Evolutionary conservation across 2,329 filamentous ascomycete species (phyloP).

Genomic region (Sarocladium brachiariae): DNA sequence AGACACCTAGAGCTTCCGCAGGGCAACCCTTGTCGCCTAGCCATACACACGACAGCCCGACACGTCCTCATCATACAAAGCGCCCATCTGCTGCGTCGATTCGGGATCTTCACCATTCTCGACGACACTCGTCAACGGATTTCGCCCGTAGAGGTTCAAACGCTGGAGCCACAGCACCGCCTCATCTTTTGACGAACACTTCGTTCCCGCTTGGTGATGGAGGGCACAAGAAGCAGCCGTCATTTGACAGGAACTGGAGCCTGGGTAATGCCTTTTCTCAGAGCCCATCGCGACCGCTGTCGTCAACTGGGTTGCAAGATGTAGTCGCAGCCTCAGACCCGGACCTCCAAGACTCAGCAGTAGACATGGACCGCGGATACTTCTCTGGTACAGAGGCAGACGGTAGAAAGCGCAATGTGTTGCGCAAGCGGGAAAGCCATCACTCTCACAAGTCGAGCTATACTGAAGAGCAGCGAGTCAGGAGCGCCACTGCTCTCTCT

Average conservation of each 20-base stretch:
- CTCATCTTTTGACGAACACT: slow-evolving; percentile 36
- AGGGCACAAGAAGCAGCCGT: slow-evolving; percentile 57
- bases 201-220: slow-evolving; percentile 33
- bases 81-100: slow-evolving; percentile 76
- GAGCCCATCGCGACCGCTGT: slow-evolving; percentile 39
- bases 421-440: slow-evolving; percentile 69
- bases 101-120: slow-evolving; percentile 73
- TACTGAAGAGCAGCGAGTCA: slow-evolving; percentile 63
- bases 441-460: slow-evolving; percentile 72
- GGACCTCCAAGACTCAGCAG: slow-evolving; percentile 38
- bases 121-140: slow-evolving; percentile 83
- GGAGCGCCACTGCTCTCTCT: slow-evolving; percentile 58
- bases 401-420: slow-evolving; percentile 64
- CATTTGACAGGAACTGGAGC: slow-evolving; percentile 66
- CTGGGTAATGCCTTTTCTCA: slow-evolving; percentile 45
- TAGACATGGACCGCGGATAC: slow-evolving; percentile 79
- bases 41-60: slow-evolving; percentile 36
- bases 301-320: slow-evolving; percentile 45
- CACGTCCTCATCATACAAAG: slow-evolving; percentile 42
- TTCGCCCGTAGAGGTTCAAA: slow-evolving; percentile 37
- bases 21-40: slow-evolving; percentile 28
- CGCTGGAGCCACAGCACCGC: slow-evolving; percentile 17
- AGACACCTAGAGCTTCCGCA: slow-evolving; percentile 33
- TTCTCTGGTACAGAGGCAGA: slow-evolving; percentile 87
- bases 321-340: slow-evolving; percentile 30